Percentiles rank a stretch among this genome's conserved stretches.
These are phyloP conservation scores for Sorghum bicolor DNA, from an alignment of 176 grass and related monocot genomes.

Conservation along the genomic window DNA sequence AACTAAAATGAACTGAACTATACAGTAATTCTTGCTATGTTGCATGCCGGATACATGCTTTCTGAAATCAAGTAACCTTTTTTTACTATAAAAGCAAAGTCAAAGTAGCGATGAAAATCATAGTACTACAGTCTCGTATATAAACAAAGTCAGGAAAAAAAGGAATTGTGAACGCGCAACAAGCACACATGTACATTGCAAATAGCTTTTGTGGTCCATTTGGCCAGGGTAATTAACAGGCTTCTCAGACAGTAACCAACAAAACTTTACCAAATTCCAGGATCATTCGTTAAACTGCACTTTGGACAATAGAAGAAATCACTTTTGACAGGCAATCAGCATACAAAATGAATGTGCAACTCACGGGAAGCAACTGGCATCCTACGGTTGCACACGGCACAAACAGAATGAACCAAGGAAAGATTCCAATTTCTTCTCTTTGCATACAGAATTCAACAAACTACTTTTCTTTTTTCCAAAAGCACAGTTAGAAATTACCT, in stretches of 20 bases:
- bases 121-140: not conserved
- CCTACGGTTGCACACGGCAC: not conserved
- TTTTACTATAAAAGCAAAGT: not conserved
- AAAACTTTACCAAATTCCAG: too few relatives aligned
- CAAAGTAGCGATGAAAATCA: not conserved
- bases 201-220: not conserved
- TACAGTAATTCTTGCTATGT: not conserved
- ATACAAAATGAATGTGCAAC: not conserved
- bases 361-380: not conserved
- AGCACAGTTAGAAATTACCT: not conserved
- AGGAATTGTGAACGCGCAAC: too few relatives aligned
- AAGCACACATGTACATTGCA: not conserved
- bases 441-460: not conserved
- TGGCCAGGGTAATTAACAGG: not conserved
- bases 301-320: not conserved
- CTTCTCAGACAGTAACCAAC: not conserved
- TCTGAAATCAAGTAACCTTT: not conserved
- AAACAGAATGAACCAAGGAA: not conserved
- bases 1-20: not conserved
- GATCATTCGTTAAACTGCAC: not conserved
- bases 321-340: not conserved
- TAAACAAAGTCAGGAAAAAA: not conserved
- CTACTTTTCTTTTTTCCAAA: not conserved
- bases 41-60: not conserved
- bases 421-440: not conserved